Evolutionary conservation across 441 rosid species (phyloP), one percentile per base, ranked within the genome.

Genomic region (Gossypium davidsonii): DNA sequence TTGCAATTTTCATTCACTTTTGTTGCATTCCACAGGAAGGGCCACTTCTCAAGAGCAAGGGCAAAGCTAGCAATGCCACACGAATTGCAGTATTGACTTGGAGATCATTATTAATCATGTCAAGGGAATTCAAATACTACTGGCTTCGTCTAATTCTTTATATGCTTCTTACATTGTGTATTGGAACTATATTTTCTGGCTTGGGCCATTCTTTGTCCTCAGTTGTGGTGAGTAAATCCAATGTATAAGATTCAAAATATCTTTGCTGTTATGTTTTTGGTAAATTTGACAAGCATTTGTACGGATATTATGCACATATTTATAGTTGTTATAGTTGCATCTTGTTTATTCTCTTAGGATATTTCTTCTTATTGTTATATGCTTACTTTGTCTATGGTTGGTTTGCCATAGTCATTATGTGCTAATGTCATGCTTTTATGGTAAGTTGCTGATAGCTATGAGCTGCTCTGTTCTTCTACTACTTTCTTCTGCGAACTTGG

Each of bases 111-210:
- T 80, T 93, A 75, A 88, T 91, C 57, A 95, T 93, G 99, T 93
- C 99, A 3, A 90, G 99, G 71, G 99, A 95, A 79, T 95, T 97
- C 98, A 90, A 91, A 79, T 95, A 95, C 86, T 93, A 93, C 79
- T 95, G 99, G 99, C 90, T 95, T 73, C 87, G 99, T 23, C 90
- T 95, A 76, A 83, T 93, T 81, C 94, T 95, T 63, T 91, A 76
- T 77, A 90, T 91, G 94, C 83, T 89, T 67, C 96, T 95, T 67
- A 79, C 92, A 0, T 89, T 95, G 53, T 87, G 89, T 78, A 81
- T 95, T 70, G 97, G 98, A 61, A 90, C 95, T 0, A 85, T 91
- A 25, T 95, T 91, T 77, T 93, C 99, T 25, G 91, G 95, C 73
- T 81, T 95, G 71, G 94, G 97, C 39, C 98, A 95, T 84, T 95